Evolutionary conservation across 352 stramenopile species (phyloP), one percentile per base, ranked within the genome.

Genomic region (Pythium aquatile): DNA sequence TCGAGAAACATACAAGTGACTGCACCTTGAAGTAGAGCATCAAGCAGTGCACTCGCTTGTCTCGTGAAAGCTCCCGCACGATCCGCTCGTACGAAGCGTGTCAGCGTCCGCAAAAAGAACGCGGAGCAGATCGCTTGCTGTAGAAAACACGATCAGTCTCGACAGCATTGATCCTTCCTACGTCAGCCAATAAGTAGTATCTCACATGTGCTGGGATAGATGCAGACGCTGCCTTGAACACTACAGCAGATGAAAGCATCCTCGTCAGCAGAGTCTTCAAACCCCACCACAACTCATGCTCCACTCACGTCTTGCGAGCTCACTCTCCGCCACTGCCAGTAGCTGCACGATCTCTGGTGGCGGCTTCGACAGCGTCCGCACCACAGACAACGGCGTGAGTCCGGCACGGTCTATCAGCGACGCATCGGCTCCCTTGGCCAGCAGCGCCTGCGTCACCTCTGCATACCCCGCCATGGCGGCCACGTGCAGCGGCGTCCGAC

Each of bases 401-500:
- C 84, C 86, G 1, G 84, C 76, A 44, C 83, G 81, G 42, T 92
- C 82, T 37, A 74, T 61, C 33, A 73, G 63, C 29, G 67, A 55
- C 28, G 81, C 78, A 26, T 95, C 77, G 28, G 63, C 74, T 33
- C 78, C 78, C 32, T 76, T 70, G 11, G 75, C 71, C 32, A 95
- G 58, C 47, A 95, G 62, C 28, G 68, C 63, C 37, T 82, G 65
- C 4, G 89, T 79, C 8, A 92, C 74, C 61, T 95, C 71, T 10
- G 68, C 55, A 54, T 79, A 89, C 3, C 85, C 84, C 28, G 71
- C 77, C 73, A 95, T 81, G 0, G 86, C 77, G 46, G 86, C 81
- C 55, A 88, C 69, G 75, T 95, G 86, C 55, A 93, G 59, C 32
- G 81, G 76, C 20, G 82, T 91, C 42, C 79, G 81, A 20, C 83